Evolutionary conservation across 805 yeast species (phyloP).

Genomic region (Pichia cephalocereana): DNA sequence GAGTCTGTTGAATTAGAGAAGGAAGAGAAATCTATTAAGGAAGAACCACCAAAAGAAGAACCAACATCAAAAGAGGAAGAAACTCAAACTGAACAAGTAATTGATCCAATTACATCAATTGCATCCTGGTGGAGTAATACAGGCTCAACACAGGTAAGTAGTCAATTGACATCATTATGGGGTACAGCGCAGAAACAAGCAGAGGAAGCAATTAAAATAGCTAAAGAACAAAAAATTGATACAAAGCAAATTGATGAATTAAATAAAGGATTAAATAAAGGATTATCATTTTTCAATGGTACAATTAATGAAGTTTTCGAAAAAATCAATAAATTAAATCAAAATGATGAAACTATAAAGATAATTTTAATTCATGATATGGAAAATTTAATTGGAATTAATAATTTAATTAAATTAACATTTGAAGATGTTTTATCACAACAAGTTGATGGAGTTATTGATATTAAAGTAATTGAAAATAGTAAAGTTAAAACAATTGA

Average conservation of each 20-base stretch:
- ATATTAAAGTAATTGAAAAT: constrained; percentile 47
- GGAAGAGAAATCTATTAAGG: not conserved
- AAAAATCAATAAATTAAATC: constrained; percentile 20
- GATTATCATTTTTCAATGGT: constrained; percentile 19
- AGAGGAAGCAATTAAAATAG: constrained; percentile 42
- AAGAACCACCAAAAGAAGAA: not conserved
- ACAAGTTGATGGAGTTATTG: constrained; percentile 73
- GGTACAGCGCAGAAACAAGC: constrained; percentile 44
- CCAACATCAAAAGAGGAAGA: not conserved
- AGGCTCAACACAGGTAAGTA: constrained; percentile 57
- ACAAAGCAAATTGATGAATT: constrained; percentile 29
- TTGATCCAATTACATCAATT: constrained; percentile 56
- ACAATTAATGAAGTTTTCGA: constrained; percentile 30
- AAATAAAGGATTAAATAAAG: constrained; percentile 23
- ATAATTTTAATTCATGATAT: constrained; percentile 64
- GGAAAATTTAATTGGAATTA: constrained; percentile 32
- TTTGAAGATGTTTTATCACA: constrained; percentile 53
- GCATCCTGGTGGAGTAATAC: constrained; percentile 69
- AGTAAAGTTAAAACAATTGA: constrained; percentile 23
- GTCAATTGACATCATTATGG: constrained; percentile 58
- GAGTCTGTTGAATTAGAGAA: not conserved
- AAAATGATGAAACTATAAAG: constrained; percentile 44
- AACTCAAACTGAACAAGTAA: constrained; percentile 1
- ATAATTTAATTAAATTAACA: constrained; percentile 38
- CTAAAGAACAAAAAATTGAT: constrained; percentile 30